Percentiles rank a stretch among this genome's conserved stretches.
Conservation (phyloP, 2,329 filamentous ascomycete genomes). For the Cladosporium halotolerans region DNA sequence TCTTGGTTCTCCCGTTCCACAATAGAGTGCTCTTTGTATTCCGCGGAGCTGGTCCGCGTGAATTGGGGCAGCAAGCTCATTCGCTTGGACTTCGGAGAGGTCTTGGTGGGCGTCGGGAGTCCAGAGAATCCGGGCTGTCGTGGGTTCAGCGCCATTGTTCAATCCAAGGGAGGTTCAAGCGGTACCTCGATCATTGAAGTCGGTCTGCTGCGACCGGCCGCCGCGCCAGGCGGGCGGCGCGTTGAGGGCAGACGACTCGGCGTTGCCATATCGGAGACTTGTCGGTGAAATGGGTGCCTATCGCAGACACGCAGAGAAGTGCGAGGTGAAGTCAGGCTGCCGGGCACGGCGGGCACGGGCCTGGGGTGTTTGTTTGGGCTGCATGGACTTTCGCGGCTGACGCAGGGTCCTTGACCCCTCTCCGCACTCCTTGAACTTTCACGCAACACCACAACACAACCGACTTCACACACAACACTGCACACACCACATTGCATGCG, state of each 20-base stretch:
- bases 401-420: background rate
- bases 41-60: slow-evolving; percentile 19
- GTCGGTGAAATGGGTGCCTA: no score
- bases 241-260: slow-evolving; percentile 23
- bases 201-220: slow-evolving; percentile 19
- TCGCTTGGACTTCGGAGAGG: slow-evolving; percentile 21
- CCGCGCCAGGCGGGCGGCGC: slow-evolving; percentile 15
- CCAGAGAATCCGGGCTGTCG: slow-evolving; percentile 10
- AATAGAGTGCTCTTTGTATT: slow-evolving; percentile 20
- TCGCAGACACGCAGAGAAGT: background rate
- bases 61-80: slow-evolving; percentile 28
- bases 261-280: slow-evolving; percentile 1
- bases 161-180: slow-evolving; percentile 12
- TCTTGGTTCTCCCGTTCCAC: slow-evolving; percentile 10
- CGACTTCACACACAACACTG: no score
- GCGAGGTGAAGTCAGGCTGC: background rate
- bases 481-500: no score
- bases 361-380: background rate
- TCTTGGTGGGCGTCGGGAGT: slow-evolving; percentile 7
- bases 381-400: background rate
- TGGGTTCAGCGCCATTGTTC: slow-evolving; percentile 15
- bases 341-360: background rate
- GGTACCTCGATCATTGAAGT: slow-evolving; percentile 28
- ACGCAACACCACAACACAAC: no score
- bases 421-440: no score